Evolutionary conservation across 2,329 filamentous ascomycete genomes (phyloP), one percentile per base, ranked within the genome.

Genomic region (Thermomyces lanuginosus): DNA sequence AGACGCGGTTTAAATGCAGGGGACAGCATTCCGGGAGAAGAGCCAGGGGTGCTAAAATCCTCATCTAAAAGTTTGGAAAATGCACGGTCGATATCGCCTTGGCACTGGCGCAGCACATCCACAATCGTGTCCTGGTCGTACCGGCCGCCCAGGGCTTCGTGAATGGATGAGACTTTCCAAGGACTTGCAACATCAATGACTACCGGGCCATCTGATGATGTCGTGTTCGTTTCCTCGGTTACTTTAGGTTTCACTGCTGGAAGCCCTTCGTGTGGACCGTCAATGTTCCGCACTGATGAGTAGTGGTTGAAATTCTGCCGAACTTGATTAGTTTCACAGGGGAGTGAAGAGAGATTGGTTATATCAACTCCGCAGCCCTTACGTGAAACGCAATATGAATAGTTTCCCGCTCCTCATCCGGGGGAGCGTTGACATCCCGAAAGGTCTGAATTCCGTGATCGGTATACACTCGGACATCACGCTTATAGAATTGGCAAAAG

Each of bases 291-390:
- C 36, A 77, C 66, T 0, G 71, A 76, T 4, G 70, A 75, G 48
- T 74, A 76, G 44, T 76, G 72, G 42, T 75, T 63, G 56, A 67
- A 75, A 23, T 54, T 60, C 66, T 74, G 43, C 17, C n/a, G n/a
- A n/a, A n/a, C 12, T n/a, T 22, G 8, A 21, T 23, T 21, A n/a
- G n/a, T 20, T 31, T 28, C 23, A 6, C 24, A 13, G 5, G 9
- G 8, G 12, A 22, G 4, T 8, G 12, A 25, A n/a, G 21, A 4
- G 21, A 21, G 11, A 17, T 15, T 16, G 17, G 6, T 10, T 21
- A 14, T 24, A 22, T 18, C 4, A 21, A 20, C 8, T 24, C n/a
- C n/a, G n/a, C n/a, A n/a, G 12, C 10, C 7, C 66, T 54, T 60
- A 72, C 69, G 40, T 73, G 68, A 38, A 68, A 71, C n/a, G 69